phyloP scores from a whole-genome alignment of 495 filamentous ascomycete species.

The Neurospora sp. region DNA sequence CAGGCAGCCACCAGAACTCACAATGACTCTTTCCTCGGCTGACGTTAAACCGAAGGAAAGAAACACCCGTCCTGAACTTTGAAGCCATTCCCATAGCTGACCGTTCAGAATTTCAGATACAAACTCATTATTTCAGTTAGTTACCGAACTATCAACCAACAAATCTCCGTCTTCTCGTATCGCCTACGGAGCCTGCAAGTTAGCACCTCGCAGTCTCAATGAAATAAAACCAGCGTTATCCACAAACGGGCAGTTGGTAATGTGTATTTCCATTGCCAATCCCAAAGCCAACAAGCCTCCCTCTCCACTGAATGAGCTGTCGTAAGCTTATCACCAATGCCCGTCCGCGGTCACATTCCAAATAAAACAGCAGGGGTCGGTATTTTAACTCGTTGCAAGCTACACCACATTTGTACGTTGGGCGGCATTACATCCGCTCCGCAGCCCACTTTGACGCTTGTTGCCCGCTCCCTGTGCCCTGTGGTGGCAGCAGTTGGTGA shows the following conservation, averaged over 20 bases:
- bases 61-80: neutral
- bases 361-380: neutral
- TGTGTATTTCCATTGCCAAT: neutral
- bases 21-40: neutral
- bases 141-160: neutral
- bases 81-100: neutral
- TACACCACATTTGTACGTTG: neutral
- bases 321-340: slow-evolving; percentile 10
- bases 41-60: neutral
- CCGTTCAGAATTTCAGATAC: neutral
- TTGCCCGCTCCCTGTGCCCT: neutral
- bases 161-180: neutral
- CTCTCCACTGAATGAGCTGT: neutral
- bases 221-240: neutral
- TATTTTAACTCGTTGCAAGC: neutral
- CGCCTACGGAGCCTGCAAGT: neutral
- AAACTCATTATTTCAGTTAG: neutral
- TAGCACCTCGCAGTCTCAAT: neutral
- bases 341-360: neutral
- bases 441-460: neutral
- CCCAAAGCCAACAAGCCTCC: neutral
- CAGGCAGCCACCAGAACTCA: neutral
- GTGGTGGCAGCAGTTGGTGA: neutral
- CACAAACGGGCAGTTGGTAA: neutral
- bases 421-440: neutral